A percentile compares a stretch with the other conserved stretches of the same genome.
These are phyloP conservation scores for Pinus taeda DNA, from an alignment of 75 land plant genomes.

Conservation along the genomic window DNA sequence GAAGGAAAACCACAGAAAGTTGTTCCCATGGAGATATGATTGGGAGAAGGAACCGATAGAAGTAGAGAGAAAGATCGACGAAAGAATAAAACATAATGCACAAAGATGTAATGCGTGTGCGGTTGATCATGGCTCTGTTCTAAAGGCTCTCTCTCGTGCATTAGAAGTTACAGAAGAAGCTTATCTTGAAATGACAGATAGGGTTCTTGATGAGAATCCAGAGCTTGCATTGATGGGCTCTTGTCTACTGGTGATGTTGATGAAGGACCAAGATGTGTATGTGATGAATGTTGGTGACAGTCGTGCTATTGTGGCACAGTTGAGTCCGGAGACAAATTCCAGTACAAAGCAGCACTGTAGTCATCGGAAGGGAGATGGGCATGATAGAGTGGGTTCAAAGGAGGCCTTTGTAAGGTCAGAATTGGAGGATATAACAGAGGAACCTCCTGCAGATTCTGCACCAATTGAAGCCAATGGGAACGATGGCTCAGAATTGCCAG, in stretches of 20 bases:
- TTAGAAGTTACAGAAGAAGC: conserved; percentile 73
- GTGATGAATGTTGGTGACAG: conserved; percentile 99
- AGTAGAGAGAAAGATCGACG: conserved; percentile 16
- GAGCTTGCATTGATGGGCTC: conserved; percentile 98
- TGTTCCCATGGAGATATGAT: conserved; percentile 49
- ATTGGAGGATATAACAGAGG: conserved; percentile 69
- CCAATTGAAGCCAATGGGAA: conserved; percentile 18
- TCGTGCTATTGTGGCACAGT: conserved; percentile 91
- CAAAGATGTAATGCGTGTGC: conserved; percentile 32
- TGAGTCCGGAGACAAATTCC: conserved; percentile 17
- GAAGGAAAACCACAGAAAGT: conserved; percentile 33
- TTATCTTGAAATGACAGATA: conserved; percentile 91
- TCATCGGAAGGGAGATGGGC: neutral
- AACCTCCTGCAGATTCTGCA: conserved; percentile 29
- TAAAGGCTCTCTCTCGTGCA: conserved; percentile 75
- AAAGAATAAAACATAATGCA: conserved; percentile 6
- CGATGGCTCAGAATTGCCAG: conserved; percentile 17
- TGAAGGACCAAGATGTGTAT: conserved; percentile 99
- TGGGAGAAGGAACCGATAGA: conserved; percentile 48
- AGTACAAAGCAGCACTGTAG: conserved; percentile 5
- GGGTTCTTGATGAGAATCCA: conserved; percentile 69
- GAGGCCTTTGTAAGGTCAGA: conserved; percentile 25
- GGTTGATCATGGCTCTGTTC: conserved; percentile 69
- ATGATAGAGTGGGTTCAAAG: conserved; percentile 8
- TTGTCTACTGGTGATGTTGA: conserved; percentile 83